Percentiles rank a stretch among this genome's conserved stretches.
phyloP scores from a whole-genome alignment of 1,284 basidiomycete genomes.

The Malassezia psittaci region DNA sequence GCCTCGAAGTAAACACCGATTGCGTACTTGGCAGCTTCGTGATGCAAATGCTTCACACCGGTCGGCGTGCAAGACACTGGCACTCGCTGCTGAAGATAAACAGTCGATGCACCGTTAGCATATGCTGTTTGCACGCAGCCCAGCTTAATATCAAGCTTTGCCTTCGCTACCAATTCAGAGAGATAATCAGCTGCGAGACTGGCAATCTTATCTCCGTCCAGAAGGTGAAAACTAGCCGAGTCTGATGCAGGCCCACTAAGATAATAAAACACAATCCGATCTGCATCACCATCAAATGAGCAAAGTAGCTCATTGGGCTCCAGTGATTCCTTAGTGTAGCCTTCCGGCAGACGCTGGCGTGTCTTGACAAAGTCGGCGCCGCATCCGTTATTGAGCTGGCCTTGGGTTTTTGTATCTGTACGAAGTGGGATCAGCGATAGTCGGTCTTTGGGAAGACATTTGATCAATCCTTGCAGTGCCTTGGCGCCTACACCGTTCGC shows the following conservation, averaged over 20 bases:
- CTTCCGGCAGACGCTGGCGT: constrained; percentile 36
- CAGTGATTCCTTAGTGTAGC: constrained; percentile 31
- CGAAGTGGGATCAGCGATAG: constrained; percentile 31
- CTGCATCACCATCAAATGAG: constrained; percentile 93
- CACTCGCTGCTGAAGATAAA: constrained; percentile 58
- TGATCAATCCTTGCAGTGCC: constrained; percentile 34
- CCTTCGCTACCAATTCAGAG: constrained; percentile 64
- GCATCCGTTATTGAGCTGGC: constrained; percentile 69
- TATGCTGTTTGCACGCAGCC: constrained; percentile 93
- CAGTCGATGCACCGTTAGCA: constrained; percentile 92
- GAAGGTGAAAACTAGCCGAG: constrained; percentile 67
- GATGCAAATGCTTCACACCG: constrained; percentile 95
- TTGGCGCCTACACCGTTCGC: constrained; percentile 89
- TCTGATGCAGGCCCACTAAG: constrained; percentile 53
- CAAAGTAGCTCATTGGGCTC: constrained; percentile 64
- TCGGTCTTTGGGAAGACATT: constrained; percentile 19
- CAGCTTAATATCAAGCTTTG: constrained; percentile 35
- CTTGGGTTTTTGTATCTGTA: constrained; percentile 54
- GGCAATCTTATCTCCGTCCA: constrained; percentile 98
- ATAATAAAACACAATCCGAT: constrained; percentile 92
- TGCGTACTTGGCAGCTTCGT: constrained; percentile 85
- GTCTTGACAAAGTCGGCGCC: constrained; percentile 98
- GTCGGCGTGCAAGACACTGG: constrained; percentile 93
- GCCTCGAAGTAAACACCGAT: constrained; percentile 99
- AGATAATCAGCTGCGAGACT: constrained; percentile 86